phyloP scores from a whole-genome alignment of 176 grass and related monocot species.

The Puya raimondii region DNA sequence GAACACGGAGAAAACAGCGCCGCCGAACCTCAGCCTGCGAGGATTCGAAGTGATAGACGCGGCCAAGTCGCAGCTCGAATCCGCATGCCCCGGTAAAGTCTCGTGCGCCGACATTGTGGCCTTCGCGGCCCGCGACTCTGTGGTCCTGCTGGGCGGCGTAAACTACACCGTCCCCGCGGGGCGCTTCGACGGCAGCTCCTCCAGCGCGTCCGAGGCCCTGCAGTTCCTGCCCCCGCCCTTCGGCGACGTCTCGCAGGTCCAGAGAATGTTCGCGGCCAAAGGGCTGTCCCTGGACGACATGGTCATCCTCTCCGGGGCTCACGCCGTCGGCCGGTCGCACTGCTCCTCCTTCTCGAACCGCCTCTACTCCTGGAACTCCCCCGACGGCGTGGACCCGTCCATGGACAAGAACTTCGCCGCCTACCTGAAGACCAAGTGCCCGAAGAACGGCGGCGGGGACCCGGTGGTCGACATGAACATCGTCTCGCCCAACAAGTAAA shows the following conservation, averaged over 20 bases:
- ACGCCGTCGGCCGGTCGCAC: slow-evolving; percentile 45
- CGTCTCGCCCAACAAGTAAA: slow-evolving; percentile 8
- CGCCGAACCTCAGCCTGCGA: slow-evolving; percentile 40
- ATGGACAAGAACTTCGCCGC: slow-evolving; percentile 8
- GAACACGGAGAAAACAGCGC: background rate
- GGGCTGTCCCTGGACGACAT: slow-evolving; percentile 28
- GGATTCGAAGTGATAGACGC: slow-evolving; percentile 57
- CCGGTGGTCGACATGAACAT: slow-evolving; percentile 26
- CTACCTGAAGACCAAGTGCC: slow-evolving; percentile 1
- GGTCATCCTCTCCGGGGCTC: slow-evolving; percentile 37
- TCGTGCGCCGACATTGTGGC: slow-evolving; percentile 50
- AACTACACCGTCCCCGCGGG: slow-evolving; percentile 16
- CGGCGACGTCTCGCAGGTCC: slow-evolving; percentile 18
- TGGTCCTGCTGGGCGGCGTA: slow-evolving; percentile 32
- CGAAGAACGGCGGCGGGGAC: background rate
- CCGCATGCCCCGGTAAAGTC: slow-evolving; percentile 11
- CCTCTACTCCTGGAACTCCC: background rate
- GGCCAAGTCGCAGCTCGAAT: slow-evolving; percentile 31
- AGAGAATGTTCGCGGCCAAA: slow-evolving; percentile 29
- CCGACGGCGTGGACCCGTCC: slow-evolving; percentile 3
- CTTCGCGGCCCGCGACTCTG: slow-evolving; percentile 41
- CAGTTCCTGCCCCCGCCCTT: slow-evolving; percentile 1
- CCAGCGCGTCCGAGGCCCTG: slow-evolving; percentile 17
- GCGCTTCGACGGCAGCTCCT: slow-evolving; percentile 36
- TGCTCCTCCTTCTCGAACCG: slow-evolving; percentile 39